phyloP scores from a whole-genome alignment of 2,329 filamentous ascomycete species.

The Hirsutella rhossiliensis region DNA sequence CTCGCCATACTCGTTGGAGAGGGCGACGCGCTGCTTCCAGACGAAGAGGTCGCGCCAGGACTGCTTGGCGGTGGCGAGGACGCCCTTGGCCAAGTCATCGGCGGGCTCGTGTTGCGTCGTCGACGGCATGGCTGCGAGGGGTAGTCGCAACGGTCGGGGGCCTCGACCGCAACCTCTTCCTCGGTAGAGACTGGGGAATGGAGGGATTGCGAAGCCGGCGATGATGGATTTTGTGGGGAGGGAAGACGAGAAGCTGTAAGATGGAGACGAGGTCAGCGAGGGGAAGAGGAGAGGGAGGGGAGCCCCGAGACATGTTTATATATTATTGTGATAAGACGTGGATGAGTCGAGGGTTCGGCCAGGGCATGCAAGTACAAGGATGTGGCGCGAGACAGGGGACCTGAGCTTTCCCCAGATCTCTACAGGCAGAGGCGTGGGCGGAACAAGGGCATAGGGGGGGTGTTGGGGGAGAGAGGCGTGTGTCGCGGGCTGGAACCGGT shows the following conservation, averaged over 20 bases:
- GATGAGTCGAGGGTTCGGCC: too few relatives aligned
- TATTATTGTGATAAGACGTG: too few relatives aligned
- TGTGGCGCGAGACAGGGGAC: neutral
- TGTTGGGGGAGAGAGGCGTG: neutral
- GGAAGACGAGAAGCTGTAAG: too few relatives aligned
- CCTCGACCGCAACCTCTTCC: too few relatives aligned
- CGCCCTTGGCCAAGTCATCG: constrained; percentile 55
- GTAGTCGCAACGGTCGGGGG: too few relatives aligned
- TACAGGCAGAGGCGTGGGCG: neutral
- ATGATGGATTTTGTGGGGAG: too few relatives aligned
- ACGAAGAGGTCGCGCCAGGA: constrained; percentile 52
- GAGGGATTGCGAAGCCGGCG: too few relatives aligned
- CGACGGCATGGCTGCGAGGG: neutral
- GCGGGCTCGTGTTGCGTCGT: constrained; percentile 33
- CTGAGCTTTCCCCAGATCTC: neutral
- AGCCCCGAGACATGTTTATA: too few relatives aligned
- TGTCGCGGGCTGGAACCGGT: too few relatives aligned
- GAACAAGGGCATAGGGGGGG: neutral
- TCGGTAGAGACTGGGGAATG: too few relatives aligned
- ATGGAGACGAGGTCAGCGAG: too few relatives aligned
- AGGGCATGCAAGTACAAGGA: neutral
- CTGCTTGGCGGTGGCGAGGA: constrained; percentile 52
- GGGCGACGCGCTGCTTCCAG: constrained; percentile 62
- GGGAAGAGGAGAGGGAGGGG: too few relatives aligned
- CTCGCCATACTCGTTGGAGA: constrained; percentile 53